Evolutionary conservation across 2,329 filamentous ascomycete species (phyloP).

Genomic region (Neofusicoccum laricinum): DNA sequence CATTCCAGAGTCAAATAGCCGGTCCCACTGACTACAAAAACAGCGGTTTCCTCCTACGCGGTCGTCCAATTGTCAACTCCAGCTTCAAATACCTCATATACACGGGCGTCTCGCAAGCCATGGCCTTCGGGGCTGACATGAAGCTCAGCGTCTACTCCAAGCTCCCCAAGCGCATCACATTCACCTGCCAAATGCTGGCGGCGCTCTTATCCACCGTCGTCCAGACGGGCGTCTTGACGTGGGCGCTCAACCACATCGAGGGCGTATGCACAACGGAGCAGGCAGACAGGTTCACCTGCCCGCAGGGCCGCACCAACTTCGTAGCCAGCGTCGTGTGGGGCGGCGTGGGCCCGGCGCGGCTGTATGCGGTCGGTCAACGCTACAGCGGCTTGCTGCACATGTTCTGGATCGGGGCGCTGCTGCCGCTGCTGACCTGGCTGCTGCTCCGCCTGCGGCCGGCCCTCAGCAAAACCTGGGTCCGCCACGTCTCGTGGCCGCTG

Average conservation of each 20-base stretch:
- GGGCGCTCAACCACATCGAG: conserved; percentile 55
- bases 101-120: conserved; percentile 7
- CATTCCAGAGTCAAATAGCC: not conserved
- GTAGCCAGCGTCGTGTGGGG: conserved; percentile 63
- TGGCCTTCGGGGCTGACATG: conserved; percentile 9
- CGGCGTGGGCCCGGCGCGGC: conserved; percentile 66
- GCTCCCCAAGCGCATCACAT: conserved; percentile 64
- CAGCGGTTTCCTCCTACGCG: conserved; percentile 49
- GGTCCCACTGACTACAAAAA: conserved; percentile 32
- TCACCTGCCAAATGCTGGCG: conserved; percentile 63
- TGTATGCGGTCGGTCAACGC: conserved; percentile 62
- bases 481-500: conserved; percentile 53
- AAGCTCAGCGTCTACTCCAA: conserved; percentile 51
- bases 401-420: conserved; percentile 64
- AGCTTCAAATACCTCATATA: conserved; percentile 41
- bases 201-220: conserved; percentile 65
- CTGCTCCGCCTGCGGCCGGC: conserved; percentile 61
- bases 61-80: conserved; percentile 50
- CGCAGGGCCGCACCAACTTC: conserved; percentile 60
- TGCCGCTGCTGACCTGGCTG: conserved; percentile 62
- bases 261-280: conserved; percentile 55
- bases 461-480: conserved; percentile 66
- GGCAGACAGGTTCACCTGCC: conserved; percentile 51
- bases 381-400: conserved; percentile 67
- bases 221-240: conserved; percentile 63